Conservation (phyloP, 495 filamentous ascomycete species). For the Trichoderma erinaceum region DNA sequence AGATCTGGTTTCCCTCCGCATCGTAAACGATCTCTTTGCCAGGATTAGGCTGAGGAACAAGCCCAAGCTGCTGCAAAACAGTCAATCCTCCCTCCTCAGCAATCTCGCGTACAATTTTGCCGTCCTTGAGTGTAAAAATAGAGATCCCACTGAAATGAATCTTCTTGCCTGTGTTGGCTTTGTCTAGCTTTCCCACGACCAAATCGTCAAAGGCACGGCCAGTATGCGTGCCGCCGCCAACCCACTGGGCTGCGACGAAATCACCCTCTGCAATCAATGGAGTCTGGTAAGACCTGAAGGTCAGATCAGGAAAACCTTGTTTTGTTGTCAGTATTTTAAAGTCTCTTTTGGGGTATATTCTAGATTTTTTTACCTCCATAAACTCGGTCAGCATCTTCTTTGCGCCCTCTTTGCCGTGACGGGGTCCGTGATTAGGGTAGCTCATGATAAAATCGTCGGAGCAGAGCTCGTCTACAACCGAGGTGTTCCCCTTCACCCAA, state of each 20-base stretch:
- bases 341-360: not conserved
- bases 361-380: not conserved
- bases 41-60: not conserved
- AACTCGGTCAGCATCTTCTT: not conserved
- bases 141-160: not conserved
- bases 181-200: not conserved
- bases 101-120: slow-evolving; percentile 5
- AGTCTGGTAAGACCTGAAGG: not conserved
- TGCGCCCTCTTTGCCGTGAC: not conserved
- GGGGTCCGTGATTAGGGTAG: not conserved
- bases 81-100: not conserved
- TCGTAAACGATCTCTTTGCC: slow-evolving; percentile 4
- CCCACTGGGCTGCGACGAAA: not conserved
- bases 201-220: slow-evolving; percentile 7
- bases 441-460: not conserved
- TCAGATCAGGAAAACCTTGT: slow-evolving; percentile 1
- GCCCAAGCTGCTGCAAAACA: not conserved
- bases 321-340: not conserved
- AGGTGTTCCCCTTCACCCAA: not conserved
- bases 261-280: slow-evolving; percentile 7
- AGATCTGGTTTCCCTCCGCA: not conserved
- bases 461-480: not conserved
- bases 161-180: slow-evolving; percentile 4
- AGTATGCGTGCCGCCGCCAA: not conserved
- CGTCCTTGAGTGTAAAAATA: not conserved